A percentile compares a stretch with the other conserved stretches of the same genome.
These are phyloP conservation scores for Suhomyces choctaworum DNA, from an alignment of 1,139 yeast genomes.

Conservation along the genomic window DNA sequence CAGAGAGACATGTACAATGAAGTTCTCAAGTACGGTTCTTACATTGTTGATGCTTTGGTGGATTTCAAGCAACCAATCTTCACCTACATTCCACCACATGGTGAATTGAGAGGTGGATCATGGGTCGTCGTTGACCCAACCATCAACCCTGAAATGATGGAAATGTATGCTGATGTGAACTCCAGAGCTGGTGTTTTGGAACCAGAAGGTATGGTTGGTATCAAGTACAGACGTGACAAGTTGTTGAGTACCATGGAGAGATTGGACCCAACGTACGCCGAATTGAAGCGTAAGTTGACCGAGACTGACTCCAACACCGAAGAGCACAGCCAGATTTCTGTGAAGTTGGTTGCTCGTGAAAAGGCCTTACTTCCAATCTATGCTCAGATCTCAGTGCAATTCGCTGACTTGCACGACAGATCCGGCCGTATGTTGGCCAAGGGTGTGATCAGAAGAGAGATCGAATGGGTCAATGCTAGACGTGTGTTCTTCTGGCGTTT, in stretches of 20 bases:
- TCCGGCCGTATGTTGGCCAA: slow-evolving; percentile 97
- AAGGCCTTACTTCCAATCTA: slow-evolving; percentile 79
- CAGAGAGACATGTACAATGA: slow-evolving; percentile 99
- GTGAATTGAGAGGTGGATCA: slow-evolving; percentile 99
- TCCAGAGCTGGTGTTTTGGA: slow-evolving; percentile 98
- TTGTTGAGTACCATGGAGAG: slow-evolving; percentile 86
- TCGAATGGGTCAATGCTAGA: slow-evolving; percentile 86
- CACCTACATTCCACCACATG: slow-evolving; percentile 95
- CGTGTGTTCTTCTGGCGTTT: slow-evolving; percentile 98
- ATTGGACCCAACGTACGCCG: slow-evolving; percentile 74
- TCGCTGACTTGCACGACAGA: slow-evolving; percentile 96
- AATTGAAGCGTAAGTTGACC: slow-evolving; percentile 59
- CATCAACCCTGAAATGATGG: slow-evolving; percentile 96
- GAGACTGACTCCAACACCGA: slow-evolving; percentile 57
- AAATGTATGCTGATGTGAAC: slow-evolving; percentile 96
- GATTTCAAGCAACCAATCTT: slow-evolving; percentile 95
- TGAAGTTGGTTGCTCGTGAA: slow-evolving; percentile 76
- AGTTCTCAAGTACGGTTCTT: slow-evolving; percentile 94
- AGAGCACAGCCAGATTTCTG: slow-evolving; percentile 64
- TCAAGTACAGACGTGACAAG: slow-evolving; percentile 93
- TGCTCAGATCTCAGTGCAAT: slow-evolving; percentile 89
- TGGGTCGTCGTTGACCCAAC: slow-evolving; percentile 99
- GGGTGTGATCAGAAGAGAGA: slow-evolving; percentile 82
- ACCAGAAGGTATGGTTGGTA: slow-evolving; percentile 99
- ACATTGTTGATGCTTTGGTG: slow-evolving; percentile 93